phyloP scores from a whole-genome alignment of 768 basidiomycete genomes.

The Amanita phalloides region DNA sequence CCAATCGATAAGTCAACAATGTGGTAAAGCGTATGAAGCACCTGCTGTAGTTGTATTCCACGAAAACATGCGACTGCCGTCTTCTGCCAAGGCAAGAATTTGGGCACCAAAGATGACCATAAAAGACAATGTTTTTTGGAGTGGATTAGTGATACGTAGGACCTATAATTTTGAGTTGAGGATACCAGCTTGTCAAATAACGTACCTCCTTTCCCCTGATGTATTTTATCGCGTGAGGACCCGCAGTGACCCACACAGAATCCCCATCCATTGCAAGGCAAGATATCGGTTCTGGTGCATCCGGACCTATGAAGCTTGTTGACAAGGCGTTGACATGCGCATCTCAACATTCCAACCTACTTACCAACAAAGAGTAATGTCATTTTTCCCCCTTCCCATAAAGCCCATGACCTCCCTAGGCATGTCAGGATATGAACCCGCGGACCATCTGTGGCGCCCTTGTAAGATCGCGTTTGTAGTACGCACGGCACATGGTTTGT shows the following conservation, averaged over 20 bases:
- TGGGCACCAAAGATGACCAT: constrained; percentile 76
- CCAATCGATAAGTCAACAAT: constrained; percentile 1
- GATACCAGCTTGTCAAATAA: neutral
- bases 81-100: constrained; percentile 69
- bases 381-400: constrained; percentile 97
- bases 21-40: constrained; percentile 14
- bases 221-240: constrained; percentile 63
- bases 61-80: constrained; percentile 63
- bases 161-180: constrained; percentile 27
- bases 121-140: constrained; percentile 47
- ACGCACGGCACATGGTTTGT: constrained; percentile 88
- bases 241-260: constrained; percentile 74
- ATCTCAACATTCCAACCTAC: constrained; percentile 20
- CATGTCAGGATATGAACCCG: constrained; percentile 79
- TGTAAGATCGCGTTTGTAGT: constrained; percentile 74
- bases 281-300: constrained; percentile 61
- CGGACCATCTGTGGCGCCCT: constrained; percentile 78
- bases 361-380: constrained; percentile 84
- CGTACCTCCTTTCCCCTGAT: constrained; percentile 78
- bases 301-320: constrained; percentile 52
- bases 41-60: constrained; percentile 66
- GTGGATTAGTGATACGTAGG: constrained; percentile 49
- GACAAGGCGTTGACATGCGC: neutral
- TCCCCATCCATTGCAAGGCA: constrained; percentile 78
- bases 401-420: constrained; percentile 82